Evolutionary conservation across 2,329 filamentous ascomycete genomes (phyloP).

Genomic region (Ampelomyces quisqualis): DNA sequence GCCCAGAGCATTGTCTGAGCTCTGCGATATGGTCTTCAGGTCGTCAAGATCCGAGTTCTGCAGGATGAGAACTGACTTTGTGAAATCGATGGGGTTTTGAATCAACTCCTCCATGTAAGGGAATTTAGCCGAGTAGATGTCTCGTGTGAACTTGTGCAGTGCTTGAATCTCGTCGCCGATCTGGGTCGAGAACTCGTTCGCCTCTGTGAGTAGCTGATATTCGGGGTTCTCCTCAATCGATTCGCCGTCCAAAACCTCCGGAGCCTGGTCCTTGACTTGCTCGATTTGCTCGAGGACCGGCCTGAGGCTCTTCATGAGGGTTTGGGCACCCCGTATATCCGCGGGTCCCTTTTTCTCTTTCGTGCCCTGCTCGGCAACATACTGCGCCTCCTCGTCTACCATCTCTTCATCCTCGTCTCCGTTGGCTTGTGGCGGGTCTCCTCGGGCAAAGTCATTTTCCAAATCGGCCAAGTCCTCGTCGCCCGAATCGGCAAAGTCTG

Average conservation of each 20-base stretch:
- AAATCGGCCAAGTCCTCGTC: slow-evolving; percentile 51
- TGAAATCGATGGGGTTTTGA: slow-evolving; percentile 90
- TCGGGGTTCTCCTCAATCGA: slow-evolving; percentile 91
- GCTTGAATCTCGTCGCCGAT: slow-evolving; percentile 91
- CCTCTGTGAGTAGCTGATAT: slow-evolving; percentile 83
- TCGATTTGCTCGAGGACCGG: slow-evolving; percentile 69
- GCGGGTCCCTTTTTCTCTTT: slow-evolving; percentile 66
- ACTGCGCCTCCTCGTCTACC: slow-evolving; percentile 61
- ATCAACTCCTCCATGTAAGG: slow-evolving; percentile 90
- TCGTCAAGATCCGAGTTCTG: slow-evolving; percentile 89
- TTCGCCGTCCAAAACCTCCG: slow-evolving; percentile 66
- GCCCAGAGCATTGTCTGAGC: slow-evolving; percentile 74
- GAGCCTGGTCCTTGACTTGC: slow-evolving; percentile 62
- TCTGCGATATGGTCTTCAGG: slow-evolving; percentile 76
- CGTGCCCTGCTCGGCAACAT: slow-evolving; percentile 54
- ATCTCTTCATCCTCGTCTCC: slow-evolving; percentile 61
- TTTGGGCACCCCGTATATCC: slow-evolving; percentile 77
- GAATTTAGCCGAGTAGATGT: slow-evolving; percentile 92
- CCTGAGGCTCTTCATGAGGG: slow-evolving; percentile 77
- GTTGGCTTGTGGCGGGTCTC: slow-evolving; percentile 45
- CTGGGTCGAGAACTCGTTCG: slow-evolving; percentile 84
- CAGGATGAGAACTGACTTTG: slow-evolving; percentile 89
- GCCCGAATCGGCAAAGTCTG: slow-evolving; percentile 85
- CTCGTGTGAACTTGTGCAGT: slow-evolving; percentile 93
- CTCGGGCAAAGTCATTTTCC: slow-evolving; percentile 43